phyloP scores from a whole-genome alignment of 202 grass and related monocot genomes.

The Zizania palustris region DNA sequence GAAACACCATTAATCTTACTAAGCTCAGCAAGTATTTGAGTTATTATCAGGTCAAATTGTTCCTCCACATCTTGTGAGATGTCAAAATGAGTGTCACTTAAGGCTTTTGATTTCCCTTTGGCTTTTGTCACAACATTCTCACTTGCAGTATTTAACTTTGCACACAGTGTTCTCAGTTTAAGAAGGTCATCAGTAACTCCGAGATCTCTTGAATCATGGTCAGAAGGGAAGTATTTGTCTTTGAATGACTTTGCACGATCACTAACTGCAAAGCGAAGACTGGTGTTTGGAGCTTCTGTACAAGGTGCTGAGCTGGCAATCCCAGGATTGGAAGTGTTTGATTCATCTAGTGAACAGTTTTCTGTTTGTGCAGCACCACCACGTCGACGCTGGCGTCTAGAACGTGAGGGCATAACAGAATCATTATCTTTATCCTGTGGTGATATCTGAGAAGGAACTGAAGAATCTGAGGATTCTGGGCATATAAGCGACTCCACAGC shows the following conservation, averaged over 20 bases:
- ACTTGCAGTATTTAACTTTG: conserved; percentile 59
- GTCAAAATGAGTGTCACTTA: conserved; percentile 53
- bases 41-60: conserved; percentile 58
- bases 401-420: conserved; percentile 56
- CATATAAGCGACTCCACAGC: conserved; percentile 76
- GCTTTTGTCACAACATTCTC: conserved; percentile 65
- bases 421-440: conserved; percentile 46
- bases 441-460: conserved; percentile 44
- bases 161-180: conserved; percentile 64
- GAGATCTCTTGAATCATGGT: conserved; percentile 62
- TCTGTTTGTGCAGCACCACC: conserved; percentile 45
- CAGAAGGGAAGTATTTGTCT: conserved; percentile 73
- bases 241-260: conserved; percentile 68
- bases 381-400: conserved; percentile 61
- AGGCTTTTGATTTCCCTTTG: conserved; percentile 79
- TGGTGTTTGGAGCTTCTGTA: conserved; percentile 49
- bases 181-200: conserved; percentile 78
- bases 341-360: conserved; percentile 51
- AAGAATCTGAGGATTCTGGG: conserved; percentile 46
- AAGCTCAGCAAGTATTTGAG: conserved; percentile 75
- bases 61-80: conserved; percentile 53
- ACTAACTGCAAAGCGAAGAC: conserved; percentile 66
- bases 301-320: conserved; percentile 38
- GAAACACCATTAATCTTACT: conserved; percentile 82
- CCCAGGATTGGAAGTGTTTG: conserved; percentile 50